Evolutionary conservation across 306 rosid species (phyloP).

Genomic region (Datisca glomerata): DNA sequence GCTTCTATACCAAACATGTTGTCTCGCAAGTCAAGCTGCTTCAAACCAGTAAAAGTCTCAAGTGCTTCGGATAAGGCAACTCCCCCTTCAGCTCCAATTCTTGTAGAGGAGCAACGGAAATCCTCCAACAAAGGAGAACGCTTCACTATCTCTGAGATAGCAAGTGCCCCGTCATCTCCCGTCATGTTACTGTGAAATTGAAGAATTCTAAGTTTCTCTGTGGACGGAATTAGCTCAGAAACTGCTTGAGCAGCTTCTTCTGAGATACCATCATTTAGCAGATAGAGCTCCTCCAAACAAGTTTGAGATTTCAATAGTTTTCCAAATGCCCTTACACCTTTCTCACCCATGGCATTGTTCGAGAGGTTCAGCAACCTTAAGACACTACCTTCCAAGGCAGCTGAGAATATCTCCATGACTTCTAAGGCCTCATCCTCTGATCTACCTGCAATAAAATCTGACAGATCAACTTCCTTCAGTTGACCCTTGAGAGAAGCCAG

Average conservation of each 20-base stretch:
- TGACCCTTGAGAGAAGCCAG: slow-evolving; percentile 53
- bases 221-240: slow-evolving; percentile 66
- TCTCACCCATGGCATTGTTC: slow-evolving; percentile 84
- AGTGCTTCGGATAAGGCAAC: slow-evolving; percentile 65
- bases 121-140: slow-evolving; percentile 55
- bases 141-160: slow-evolving; percentile 64
- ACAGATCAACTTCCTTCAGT: slow-evolving; percentile 68
- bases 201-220: slow-evolving; percentile 63
- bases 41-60: slow-evolving; percentile 35
- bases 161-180: slow-evolving; percentile 68
- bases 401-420: slow-evolving; percentile 67
- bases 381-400: slow-evolving; percentile 54
- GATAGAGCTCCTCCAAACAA: slow-evolving; percentile 66
- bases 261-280: slow-evolving; percentile 83
- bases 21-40: slow-evolving; percentile 81
- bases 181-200: slow-evolving; percentile 86
- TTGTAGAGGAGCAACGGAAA: slow-evolving; percentile 77
- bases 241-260: slow-evolving; percentile 81
- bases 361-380: slow-evolving; percentile 70
- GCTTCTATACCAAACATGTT: slow-evolving; percentile 86
- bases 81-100: slow-evolving; percentile 75
- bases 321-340: slow-evolving; percentile 80
- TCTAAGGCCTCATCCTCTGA: slow-evolving; percentile 71
- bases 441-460: slow-evolving; percentile 85
- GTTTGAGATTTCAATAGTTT: slow-evolving; percentile 68